Conservation (phyloP, 345 rosid species). For the Pistacia integerrima region DNA sequence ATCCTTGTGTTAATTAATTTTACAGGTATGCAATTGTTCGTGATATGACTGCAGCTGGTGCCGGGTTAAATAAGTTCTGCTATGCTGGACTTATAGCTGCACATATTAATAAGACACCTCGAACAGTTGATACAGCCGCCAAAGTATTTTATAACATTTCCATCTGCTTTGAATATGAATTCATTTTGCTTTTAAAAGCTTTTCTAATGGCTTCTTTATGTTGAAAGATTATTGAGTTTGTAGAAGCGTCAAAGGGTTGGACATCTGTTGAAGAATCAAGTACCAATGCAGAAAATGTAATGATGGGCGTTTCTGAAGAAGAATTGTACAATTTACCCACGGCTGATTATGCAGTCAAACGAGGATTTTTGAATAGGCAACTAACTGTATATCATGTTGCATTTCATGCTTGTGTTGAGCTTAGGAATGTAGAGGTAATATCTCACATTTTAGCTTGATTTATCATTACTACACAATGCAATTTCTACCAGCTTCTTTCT, state of each 20-base stretch:
- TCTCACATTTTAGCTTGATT: slow-evolving; percentile 24
- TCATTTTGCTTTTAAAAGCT: slow-evolving; percentile 1
- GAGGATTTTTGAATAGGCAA: slow-evolving; percentile 60
- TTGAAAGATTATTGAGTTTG: slow-evolving; percentile 79
- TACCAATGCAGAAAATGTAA: slow-evolving; percentile 64
- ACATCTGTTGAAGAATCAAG: slow-evolving; percentile 65
- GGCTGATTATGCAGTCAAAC: slow-evolving; percentile 65
- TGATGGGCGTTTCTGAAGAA: slow-evolving; percentile 81
- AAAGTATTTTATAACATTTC: slow-evolving; percentile 46
- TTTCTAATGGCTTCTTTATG: slow-evolving; percentile 22
- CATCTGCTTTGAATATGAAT: background rate
- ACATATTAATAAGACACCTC: slow-evolving; percentile 70
- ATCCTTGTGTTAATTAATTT: slow-evolving; percentile 13
- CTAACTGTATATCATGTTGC: slow-evolving; percentile 85
- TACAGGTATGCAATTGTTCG: slow-evolving; percentile 83
- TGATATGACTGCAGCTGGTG: slow-evolving; percentile 98
- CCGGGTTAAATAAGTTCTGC: slow-evolving; percentile 90
- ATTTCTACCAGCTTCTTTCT: slow-evolving; percentile 1
- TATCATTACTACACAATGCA: background rate
- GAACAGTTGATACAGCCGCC: slow-evolving; percentile 60
- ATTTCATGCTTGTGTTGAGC: slow-evolving; percentile 80
- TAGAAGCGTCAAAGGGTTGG: slow-evolving; percentile 91
- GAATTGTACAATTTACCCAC: slow-evolving; percentile 88
- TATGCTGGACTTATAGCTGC: slow-evolving; percentile 94
- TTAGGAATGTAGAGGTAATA: slow-evolving; percentile 71